Base-by-base conservation (phyloP, 805 yeast genomes). In the Ogataea trehaloabstinens region DNA sequence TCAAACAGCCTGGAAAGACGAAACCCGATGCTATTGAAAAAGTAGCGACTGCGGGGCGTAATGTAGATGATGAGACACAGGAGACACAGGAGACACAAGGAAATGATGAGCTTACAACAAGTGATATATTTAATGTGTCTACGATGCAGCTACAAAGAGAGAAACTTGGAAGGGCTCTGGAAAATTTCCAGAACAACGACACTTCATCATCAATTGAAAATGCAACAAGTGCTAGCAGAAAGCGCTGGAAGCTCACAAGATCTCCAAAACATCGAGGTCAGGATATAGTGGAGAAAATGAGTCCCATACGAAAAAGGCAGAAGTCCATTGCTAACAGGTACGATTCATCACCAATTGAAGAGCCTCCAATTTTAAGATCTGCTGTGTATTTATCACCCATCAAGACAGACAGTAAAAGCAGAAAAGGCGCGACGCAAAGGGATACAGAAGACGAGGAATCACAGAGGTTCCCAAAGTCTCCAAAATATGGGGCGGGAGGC, bases 391-490 rank as follows among this genome's bases (percentile, higher is more conserved):
- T 45, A 17, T 48, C 55, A 7, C 51, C 53, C n/a, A 44, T 39
- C 36, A 33, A 35, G 18, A 24, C 45, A 22, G 6, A 7, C 7
- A 11, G 8, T 7, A 7, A 7, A 7, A 40, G 42, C 22, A 38
- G 36, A 21, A 24, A 39, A 16, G 15, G 31, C 13, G 27, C 11
- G 12, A n/a, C 29, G 4, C 11, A 18, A n/a, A 37, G 28, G 18
- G 38, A 30, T 12, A 15, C 18, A 6, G 49, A 48, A 10, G 51
- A 49, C 13, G 52, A 50, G 15, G 51, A 47, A 19, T 31, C 38
- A 5, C 48, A 50, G n/a, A 40, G 76, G 38, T 73, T 73, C 43
- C 78, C 78, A 2, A 57, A 62, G 31, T 72, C 77, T 0, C 76
- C 78, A 2, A 66, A 65, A 29, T 71, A 67, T 41, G 68, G 70